phyloP scores from a whole-genome alignment of 2,329 filamentous ascomycete genomes.

The Beauveria sp. region DNA sequence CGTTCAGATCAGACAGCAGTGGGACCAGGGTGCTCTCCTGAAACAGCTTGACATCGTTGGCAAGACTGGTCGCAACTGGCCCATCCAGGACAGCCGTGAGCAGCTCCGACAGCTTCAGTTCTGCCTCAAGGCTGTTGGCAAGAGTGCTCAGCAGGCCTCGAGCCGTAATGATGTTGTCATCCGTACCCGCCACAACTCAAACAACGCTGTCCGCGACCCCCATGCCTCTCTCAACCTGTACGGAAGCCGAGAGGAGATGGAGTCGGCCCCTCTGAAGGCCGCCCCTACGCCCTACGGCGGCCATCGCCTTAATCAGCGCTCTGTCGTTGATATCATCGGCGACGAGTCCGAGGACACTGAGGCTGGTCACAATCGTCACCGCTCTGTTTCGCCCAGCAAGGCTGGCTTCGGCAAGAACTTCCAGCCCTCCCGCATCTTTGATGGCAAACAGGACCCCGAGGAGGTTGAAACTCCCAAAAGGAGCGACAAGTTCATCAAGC shows the following conservation, averaged over 20 bases:
- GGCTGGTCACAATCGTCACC: slow-evolving; percentile 32
- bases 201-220: slow-evolving; percentile 51
- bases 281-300: slow-evolving; percentile 57
- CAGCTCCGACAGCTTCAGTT: slow-evolving; percentile 69
- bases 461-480: slow-evolving; percentile 36
- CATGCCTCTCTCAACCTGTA: slow-evolving; percentile 71
- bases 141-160: slow-evolving; percentile 23
- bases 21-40: slow-evolving; percentile 90
- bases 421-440: slow-evolving; percentile 56
- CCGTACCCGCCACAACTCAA: slow-evolving; percentile 45
- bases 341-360: slow-evolving; percentile 35
- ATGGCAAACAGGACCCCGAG: slow-evolving; percentile 39
- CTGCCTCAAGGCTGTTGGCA: slow-evolving; percentile 45
- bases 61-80: slow-evolving; percentile 85
- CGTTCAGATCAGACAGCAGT: slow-evolving; percentile 77
- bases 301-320: slow-evolving; percentile 55
- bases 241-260: slow-evolving; percentile 56
- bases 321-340: slow-evolving; percentile 64
- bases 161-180: slow-evolving; percentile 29
- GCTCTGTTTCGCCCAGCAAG: slow-evolving; percentile 38
- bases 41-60: slow-evolving; percentile 94
- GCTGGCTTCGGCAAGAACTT: slow-evolving; percentile 53
- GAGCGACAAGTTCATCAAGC: slow-evolving; percentile 45
- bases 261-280: slow-evolving; percentile 37
- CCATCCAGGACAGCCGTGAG: slow-evolving; percentile 79